phyloP scores from a whole-genome alignment of 169 alveolate genomes.

The Blepharisma undulans region DNA sequence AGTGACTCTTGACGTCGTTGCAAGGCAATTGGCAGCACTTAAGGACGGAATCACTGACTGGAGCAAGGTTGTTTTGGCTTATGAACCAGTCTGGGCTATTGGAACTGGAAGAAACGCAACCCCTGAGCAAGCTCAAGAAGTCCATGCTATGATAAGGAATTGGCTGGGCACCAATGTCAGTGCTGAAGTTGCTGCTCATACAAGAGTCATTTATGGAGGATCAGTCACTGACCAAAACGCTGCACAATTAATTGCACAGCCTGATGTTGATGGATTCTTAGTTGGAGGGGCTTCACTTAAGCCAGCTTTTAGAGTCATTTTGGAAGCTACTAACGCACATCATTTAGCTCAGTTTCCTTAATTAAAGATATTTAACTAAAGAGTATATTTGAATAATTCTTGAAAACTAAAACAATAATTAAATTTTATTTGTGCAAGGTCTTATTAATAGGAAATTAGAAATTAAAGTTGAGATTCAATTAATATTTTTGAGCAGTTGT shows the following conservation, averaged over 20 bases:
- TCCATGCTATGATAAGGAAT: slow-evolving; percentile 91
- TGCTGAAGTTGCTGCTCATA: slow-evolving; percentile 85
- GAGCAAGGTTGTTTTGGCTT: slow-evolving; percentile 95
- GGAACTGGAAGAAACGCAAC: slow-evolving; percentile 99
- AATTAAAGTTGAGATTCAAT: too few species aligned
- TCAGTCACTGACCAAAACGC: slow-evolving; percentile 96
- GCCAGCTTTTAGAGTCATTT: slow-evolving; percentile 94
- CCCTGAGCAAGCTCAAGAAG: slow-evolving; percentile 96
- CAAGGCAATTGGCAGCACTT: slow-evolving; percentile 81
- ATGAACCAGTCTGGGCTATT: slow-evolving; percentile 99
- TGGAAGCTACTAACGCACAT: slow-evolving; percentile 63
- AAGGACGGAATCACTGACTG: slow-evolving; percentile 72
- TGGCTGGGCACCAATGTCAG: slow-evolving; percentile 82
- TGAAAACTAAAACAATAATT: too few species aligned
- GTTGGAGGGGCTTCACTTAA: slow-evolving; percentile 99
- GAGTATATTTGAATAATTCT: too few species aligned
- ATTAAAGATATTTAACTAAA: background rate
- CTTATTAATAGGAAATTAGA: too few species aligned
- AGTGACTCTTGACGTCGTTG: slow-evolving; percentile 91
- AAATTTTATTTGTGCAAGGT: too few species aligned
- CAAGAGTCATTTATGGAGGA: slow-evolving; percentile 98
- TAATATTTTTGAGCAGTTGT: too few species aligned
- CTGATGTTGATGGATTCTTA: slow-evolving; percentile 98
- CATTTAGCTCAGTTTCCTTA: background rate
- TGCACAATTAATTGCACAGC: slow-evolving; percentile 87